Conservation (phyloP, 495 filamentous ascomycete genomes). For the Aspergillus bertholletiae region DNA sequence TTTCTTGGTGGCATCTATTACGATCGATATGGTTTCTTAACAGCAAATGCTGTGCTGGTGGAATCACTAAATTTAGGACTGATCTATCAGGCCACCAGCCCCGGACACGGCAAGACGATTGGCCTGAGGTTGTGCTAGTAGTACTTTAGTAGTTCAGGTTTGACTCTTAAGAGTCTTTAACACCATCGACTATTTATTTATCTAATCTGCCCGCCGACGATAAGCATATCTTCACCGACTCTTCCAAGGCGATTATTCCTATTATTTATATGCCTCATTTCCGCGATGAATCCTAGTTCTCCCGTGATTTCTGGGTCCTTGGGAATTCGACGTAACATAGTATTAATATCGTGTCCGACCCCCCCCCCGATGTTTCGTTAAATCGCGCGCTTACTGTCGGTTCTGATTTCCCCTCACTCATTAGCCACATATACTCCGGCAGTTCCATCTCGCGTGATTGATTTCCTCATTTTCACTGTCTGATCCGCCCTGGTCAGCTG, state of each 20-base stretch:
- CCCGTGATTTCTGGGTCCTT: background rate
- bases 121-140: too few relatives aligned
- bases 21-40: too few relatives aligned
- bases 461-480: background rate
- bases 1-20: too few relatives aligned
- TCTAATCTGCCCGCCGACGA: too few relatives aligned
- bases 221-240: conserved; percentile 18
- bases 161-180: too few relatives aligned
- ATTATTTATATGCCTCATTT: background rate
- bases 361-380: conserved; percentile 1
- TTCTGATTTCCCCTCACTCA: background rate
- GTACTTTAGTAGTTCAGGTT: too few relatives aligned
- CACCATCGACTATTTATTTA: too few relatives aligned
- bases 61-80: too few relatives aligned
- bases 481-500: background rate
- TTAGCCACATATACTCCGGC: background rate
- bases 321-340: background rate
- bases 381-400: conserved; percentile 17
- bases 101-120: too few relatives aligned
- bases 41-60: too few relatives aligned
- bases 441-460: conserved; percentile 9
- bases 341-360: conserved; percentile 4
- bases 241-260: conserved; percentile 5
- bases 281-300: background rate
- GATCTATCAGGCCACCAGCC: too few relatives aligned